Percentiles rank a stretch among this genome's conserved stretches.
phyloP scores from a whole-genome alignment of 1,139 yeast genomes.

The Hemisphaericaspora lyxosophila region DNA sequence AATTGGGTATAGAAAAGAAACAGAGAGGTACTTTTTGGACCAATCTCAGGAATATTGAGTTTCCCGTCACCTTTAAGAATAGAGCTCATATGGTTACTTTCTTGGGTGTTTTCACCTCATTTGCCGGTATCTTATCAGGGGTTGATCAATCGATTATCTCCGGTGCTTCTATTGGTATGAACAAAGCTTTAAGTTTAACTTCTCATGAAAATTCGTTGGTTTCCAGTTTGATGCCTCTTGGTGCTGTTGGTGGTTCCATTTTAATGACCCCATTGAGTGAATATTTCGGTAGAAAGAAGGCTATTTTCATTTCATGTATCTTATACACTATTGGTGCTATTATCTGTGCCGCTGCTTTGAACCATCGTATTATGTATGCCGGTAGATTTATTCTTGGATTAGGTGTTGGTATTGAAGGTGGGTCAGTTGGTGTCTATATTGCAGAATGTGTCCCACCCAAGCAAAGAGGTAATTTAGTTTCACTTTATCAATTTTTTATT shows the following conservation, averaged over 20 bases:
- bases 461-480: slow-evolving; percentile 57
- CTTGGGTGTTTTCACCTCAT: slow-evolving; percentile 53
- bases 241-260: slow-evolving; percentile 55
- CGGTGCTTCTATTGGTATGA: slow-evolving; percentile 57
- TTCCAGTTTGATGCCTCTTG: slow-evolving; percentile 58
- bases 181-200: slow-evolving; percentile 32
- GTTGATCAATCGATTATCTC: slow-evolving; percentile 56
- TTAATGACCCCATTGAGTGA: slow-evolving; percentile 51
- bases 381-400: slow-evolving; percentile 57
- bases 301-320: slow-evolving; percentile 52
- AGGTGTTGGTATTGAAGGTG: slow-evolving; percentile 63
- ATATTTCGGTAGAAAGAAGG: slow-evolving; percentile 50
- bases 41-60: slow-evolving; percentile 23
- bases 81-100: slow-evolving; percentile 46
- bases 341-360: slow-evolving; percentile 47
- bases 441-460: slow-evolving; percentile 60
- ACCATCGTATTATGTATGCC: slow-evolving; percentile 48
- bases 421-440: slow-evolving; percentile 58
- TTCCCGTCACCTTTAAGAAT: slow-evolving; percentile 36
- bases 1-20: slow-evolving; percentile 19
- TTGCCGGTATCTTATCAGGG: slow-evolving; percentile 61
- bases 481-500: slow-evolving; percentile 56
- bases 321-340: slow-evolving; percentile 59
- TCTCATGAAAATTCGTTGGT: slow-evolving; percentile 42
- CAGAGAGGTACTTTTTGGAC: slow-evolving; percentile 22